Base-by-base conservation (phyloP, 352 stramenopile genomes). In the Phytophthora kernoviae region DNA sequence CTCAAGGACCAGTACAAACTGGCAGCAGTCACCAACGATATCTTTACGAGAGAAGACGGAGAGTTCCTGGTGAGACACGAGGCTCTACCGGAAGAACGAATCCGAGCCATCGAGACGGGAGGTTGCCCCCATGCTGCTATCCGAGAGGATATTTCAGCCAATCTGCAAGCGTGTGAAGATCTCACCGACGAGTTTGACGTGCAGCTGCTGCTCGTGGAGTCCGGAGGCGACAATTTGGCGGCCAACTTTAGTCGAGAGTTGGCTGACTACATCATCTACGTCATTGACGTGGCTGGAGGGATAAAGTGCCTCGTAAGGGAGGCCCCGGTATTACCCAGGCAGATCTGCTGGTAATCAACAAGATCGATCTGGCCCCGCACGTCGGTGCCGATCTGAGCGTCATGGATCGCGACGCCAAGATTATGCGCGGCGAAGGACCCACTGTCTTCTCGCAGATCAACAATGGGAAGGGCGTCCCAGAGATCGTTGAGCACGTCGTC, bases 191-290 rank as follows among this genome's bases (percentile, higher is more conserved):
- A 87, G 60, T 90, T 98, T 53, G 58, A 88, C 45, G 64, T 79
- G 21, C 81, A 98, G 45, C 54, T 98, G 41, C 62, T 98, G 55
- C 76, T 98, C 11, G 74, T 98, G 44, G 93, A 98, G 75, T 97
- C 77, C 2, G 90, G 88, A 21, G 90, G 90, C 56, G 97, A 99
- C 70, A 99, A 99, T 73, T 70, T 99, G 46, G 96, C 96, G 2
- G 97, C 97, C 43, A 99, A 99, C 75, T 99, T 99, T 70, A 98
- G 89, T 46, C 79, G 84, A 33, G 97, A 99, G 77, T 79, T 99
- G 12, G 97, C 96, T 5, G 97, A 99, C 81, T 99, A 96, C 65
- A 99, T 98, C 33, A 92, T 99, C 56, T 99, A 99, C 74, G 97
- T 99, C 12, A 99, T 99, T 72, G 97, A 99, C 75, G 96, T 99